These are phyloP conservation scores for Betula pendula DNA, from an alignment of 306 rosid genomes.

Conservation along the genomic window DNA sequence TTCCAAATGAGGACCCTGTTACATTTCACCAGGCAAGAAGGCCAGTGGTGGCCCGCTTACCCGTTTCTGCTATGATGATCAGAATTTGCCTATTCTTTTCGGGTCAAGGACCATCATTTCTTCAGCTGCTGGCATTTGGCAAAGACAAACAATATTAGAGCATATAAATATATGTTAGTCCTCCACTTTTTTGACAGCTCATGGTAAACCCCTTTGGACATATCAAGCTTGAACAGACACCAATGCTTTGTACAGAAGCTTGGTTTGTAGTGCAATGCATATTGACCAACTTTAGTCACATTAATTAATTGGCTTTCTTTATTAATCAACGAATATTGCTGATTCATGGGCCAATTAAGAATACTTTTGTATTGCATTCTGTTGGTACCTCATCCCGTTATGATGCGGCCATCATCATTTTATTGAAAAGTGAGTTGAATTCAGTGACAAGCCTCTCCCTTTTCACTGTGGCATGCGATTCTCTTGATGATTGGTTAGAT, in stretches of 20 bases:
- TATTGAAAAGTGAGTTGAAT: conserved; percentile 13
- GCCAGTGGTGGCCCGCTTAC: too few species aligned
- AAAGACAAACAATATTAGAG: neutral
- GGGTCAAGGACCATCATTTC: neutral
- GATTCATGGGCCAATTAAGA: conserved; percentile 5
- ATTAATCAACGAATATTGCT: neutral
- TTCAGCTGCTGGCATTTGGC: neutral
- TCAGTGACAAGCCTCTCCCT: neutral
- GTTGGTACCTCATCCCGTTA: conserved; percentile 6
- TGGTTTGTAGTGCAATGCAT: neutral
- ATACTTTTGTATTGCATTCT: neutral
- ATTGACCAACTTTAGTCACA: neutral
- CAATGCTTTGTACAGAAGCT: neutral
- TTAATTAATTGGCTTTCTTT: neutral
- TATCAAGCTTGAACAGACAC: neutral
- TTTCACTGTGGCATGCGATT: conserved; percentile 47
- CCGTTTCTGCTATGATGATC: neutral
- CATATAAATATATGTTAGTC: neutral
- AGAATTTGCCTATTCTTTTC: neutral
- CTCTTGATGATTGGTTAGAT: conserved; percentile 29
- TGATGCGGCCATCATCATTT: conserved; percentile 17
- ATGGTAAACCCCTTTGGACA: neutral
- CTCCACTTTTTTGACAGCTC: neutral
- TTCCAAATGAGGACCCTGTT: neutral
- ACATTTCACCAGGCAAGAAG: conserved; percentile 5